phyloP scores from a whole-genome alignment of 1,139 yeast genomes.

The Wickerhamomyces sp. region DNA sequence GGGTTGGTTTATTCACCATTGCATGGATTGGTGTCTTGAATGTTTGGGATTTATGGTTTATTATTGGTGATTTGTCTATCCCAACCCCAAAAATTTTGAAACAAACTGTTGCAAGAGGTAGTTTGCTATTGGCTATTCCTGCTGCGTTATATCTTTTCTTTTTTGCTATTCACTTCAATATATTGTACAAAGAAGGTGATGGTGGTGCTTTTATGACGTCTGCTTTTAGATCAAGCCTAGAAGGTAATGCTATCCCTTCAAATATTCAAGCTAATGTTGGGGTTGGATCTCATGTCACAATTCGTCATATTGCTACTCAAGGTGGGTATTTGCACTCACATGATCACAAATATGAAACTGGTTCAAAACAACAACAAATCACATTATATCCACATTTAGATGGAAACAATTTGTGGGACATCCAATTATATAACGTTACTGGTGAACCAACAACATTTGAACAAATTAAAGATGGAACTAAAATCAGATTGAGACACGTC shows the following conservation, averaged over 20 bases:
- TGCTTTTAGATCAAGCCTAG: slow-evolving; percentile 76
- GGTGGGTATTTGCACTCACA: slow-evolving; percentile 98
- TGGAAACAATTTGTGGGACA: slow-evolving; percentile 77
- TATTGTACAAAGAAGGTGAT: slow-evolving; percentile 73
- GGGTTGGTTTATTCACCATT: slow-evolving; percentile 95
- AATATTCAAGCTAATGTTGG: slow-evolving; percentile 80
- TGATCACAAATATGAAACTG: slow-evolving; percentile 76
- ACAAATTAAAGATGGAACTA: slow-evolving; percentile 70
- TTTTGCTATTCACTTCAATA: slow-evolving; percentile 75
- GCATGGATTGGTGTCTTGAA: slow-evolving; percentile 87
- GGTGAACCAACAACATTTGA: slow-evolving; percentile 48
- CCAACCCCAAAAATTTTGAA: slow-evolving; percentile 41
- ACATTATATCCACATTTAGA: slow-evolving; percentile 94
- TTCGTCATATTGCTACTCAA: slow-evolving; percentile 79
- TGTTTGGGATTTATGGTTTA: slow-evolving; percentile 76
- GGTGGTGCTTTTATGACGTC: slow-evolving; percentile 89
- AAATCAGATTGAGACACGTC: slow-evolving; percentile 72
- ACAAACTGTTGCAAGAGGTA: slow-evolving; percentile 55
- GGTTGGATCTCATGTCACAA: slow-evolving; percentile 70
- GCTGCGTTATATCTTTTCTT: slow-evolving; percentile 58
- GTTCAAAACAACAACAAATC: slow-evolving; percentile 92
- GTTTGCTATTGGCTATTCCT: slow-evolving; percentile 67
- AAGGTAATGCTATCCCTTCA: slow-evolving; percentile 65
- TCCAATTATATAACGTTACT: slow-evolving; percentile 57
- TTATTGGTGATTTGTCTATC: slow-evolving; percentile 80